A percentile compares a stretch with the other conserved stretches of the same genome.
Conservation (phyloP, 2,329 filamentous ascomycete genomes). For the Periconia sp. region DNA sequence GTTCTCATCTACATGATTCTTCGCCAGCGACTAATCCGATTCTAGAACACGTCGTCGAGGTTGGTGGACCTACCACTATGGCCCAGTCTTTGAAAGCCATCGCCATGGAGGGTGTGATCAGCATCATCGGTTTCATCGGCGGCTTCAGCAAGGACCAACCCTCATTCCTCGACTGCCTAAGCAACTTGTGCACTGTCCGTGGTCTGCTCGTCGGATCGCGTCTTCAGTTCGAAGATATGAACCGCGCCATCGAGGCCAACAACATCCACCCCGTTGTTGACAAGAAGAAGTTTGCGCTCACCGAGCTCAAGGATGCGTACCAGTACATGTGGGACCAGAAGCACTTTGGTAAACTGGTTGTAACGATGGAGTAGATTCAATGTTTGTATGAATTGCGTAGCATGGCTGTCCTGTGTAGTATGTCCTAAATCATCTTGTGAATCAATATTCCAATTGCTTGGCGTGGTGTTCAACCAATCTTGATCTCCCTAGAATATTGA, state of each 20-base stretch:
- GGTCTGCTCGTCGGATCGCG: constrained; percentile 60
- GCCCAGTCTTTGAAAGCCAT: constrained; percentile 54
- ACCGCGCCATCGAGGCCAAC: constrained; percentile 59
- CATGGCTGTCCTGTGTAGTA: neutral
- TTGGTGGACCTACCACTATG: constrained; percentile 67
- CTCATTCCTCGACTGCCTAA: constrained; percentile 54
- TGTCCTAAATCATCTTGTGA: neutral
- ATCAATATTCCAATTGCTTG: no score
- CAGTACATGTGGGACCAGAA: constrained; percentile 54
- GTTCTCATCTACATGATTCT: neutral
- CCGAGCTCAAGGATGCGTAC: constrained; percentile 55
- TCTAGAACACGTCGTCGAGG: constrained; percentile 62
- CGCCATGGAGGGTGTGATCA: constrained; percentile 54
- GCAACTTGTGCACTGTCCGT: constrained; percentile 54
- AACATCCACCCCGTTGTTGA: constrained; percentile 63
- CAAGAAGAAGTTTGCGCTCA: constrained; percentile 57
- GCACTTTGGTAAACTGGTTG: constrained; percentile 41
- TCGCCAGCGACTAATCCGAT: neutral
- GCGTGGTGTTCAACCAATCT: no score
- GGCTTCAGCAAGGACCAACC: constrained; percentile 54
- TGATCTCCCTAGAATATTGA: no score
- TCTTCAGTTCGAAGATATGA: constrained; percentile 62
- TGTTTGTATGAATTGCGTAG: neutral
- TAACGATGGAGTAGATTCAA: constrained; percentile 28
- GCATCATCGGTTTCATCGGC: constrained; percentile 61